Evolutionary conservation across 106 monocot species (phyloP).

Genomic region (Ottelia alismoides): DNA sequence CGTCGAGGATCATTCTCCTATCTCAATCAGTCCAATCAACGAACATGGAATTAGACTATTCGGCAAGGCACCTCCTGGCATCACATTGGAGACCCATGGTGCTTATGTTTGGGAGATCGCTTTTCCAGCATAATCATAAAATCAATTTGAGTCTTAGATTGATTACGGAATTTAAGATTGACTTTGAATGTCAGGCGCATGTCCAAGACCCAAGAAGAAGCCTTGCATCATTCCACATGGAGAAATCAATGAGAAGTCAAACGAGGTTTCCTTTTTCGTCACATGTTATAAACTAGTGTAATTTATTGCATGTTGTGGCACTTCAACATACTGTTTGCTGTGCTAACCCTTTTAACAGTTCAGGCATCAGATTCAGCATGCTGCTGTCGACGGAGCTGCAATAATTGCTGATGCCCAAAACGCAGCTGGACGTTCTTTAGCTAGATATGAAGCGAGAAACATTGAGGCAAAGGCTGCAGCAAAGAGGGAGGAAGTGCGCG

Average conservation of each 20-base stretch:
- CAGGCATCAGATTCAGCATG: conserved; percentile 27
- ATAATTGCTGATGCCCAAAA: conserved; percentile 38
- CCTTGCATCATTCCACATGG: conserved; percentile 71
- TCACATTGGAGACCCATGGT: conserved; percentile 41
- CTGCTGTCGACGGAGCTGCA: conserved; percentile 44
- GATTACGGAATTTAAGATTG: too few relatives aligned
- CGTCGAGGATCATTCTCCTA: conserved; percentile 26
- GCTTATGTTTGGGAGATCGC: background rate
- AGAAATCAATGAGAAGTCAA: conserved; percentile 84
- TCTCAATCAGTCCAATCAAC: conserved; percentile 12
- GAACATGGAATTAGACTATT: conserved; percentile 70
- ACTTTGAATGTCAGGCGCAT: conserved; percentile 36
- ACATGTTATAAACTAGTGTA: background rate
- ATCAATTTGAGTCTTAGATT: too few relatives aligned
- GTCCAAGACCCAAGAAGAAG: conserved; percentile 32
- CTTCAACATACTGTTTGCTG: background rate
- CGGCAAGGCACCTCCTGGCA: conserved; percentile 57
- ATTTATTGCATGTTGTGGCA: background rate
- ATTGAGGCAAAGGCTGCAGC: conserved; percentile 51
- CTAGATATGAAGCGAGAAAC: conserved; percentile 60
- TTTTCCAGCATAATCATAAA: background rate
- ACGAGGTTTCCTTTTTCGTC: conserved; percentile 29
- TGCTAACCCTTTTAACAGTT: conserved; percentile 38
- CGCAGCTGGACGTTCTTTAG: conserved; percentile 31
- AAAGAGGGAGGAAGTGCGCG: conserved; percentile 68